Conservation (phyloP, 169 alveolate species). For the Pseudocohnilembus persalinus region DNA sequence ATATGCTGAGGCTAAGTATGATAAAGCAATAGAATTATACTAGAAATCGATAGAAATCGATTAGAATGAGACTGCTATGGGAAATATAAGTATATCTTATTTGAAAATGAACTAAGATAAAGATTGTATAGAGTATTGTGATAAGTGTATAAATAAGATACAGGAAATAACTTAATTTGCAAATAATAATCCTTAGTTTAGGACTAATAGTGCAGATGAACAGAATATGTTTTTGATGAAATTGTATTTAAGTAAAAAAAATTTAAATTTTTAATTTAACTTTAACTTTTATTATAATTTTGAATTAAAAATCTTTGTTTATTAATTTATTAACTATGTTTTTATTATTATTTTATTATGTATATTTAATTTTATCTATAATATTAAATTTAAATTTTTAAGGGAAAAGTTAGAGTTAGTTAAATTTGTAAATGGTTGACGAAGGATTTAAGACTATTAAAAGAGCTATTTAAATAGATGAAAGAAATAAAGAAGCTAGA, state of each 20-base stretch:
- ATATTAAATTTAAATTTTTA: too few relatives aligned
- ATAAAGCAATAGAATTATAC: conserved; percentile 65
- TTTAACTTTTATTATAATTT: too few relatives aligned
- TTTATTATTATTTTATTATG: too few relatives aligned
- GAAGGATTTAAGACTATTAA: conserved; percentile 77
- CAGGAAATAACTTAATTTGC: conserved; percentile 61
- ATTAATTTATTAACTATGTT: too few relatives aligned
- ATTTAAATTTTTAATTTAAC: too few relatives aligned
- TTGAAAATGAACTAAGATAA: conserved; percentile 58
- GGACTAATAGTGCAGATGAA: conserved; percentile 11
- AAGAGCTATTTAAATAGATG: conserved; percentile 66
- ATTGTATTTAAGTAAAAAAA: conserved; percentile 12
- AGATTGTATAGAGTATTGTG: conserved; percentile 63
- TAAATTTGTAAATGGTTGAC: conserved; percentile 51
- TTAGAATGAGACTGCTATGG: conserved; percentile 73
- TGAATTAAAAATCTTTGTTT: not conserved
- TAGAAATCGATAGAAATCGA: conserved; percentile 58
- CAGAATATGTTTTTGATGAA: conserved; percentile 17
- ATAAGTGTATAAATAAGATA: conserved; percentile 58
- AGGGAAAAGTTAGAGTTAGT: conserved; percentile 73
- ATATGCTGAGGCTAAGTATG: conserved; percentile 53
- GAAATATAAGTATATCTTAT: conserved; percentile 71
- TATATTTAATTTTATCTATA: too few relatives aligned
- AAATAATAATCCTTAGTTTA: conserved; percentile 57
- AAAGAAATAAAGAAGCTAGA: conserved; percentile 72